These are phyloP conservation scores for Cladosporium phlei DNA, from an alignment of 2,329 filamentous ascomycete genomes.

Conservation along the genomic window DNA sequence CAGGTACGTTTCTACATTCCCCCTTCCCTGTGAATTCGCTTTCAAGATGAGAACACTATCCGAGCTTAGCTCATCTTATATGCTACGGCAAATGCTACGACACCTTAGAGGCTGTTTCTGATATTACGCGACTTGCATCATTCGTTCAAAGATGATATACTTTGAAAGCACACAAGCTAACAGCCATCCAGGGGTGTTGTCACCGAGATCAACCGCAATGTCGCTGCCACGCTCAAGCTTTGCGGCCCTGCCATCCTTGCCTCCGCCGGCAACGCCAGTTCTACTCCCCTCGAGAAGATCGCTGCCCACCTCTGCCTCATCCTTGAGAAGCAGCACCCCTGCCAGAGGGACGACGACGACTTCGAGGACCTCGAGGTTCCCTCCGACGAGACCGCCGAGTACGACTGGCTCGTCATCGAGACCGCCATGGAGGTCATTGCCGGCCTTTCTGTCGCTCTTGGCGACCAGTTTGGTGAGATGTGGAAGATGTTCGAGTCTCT, in stretches of 20 bases:
- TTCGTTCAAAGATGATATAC: slow-evolving; percentile 2
- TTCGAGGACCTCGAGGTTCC: slow-evolving; percentile 70
- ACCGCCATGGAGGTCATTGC: slow-evolving; percentile 88
- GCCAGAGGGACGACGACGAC: slow-evolving; percentile 83
- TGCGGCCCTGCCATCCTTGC: slow-evolving; percentile 83
- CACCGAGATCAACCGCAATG: slow-evolving; percentile 90
- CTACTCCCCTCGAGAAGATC: slow-evolving; percentile 50
- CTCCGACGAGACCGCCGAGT: slow-evolving; percentile 76
- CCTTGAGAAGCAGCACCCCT: slow-evolving; percentile 85
- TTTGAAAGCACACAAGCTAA: slow-evolving; percentile 38
- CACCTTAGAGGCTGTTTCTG: slow-evolving; percentile 46
- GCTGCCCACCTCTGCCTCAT: slow-evolving; percentile 71
- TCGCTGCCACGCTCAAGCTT: slow-evolving; percentile 83
- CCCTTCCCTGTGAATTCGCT: slow-evolving; percentile 16
- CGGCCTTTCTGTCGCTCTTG: slow-evolving; percentile 76
- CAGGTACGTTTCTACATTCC: slow-evolving; percentile 61
- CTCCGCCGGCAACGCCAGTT: slow-evolving; percentile 54
- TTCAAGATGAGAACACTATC: slow-evolving; percentile 77
- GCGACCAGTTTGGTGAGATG: slow-evolving; percentile 73
- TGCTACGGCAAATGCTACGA: slow-evolving; percentile 50
- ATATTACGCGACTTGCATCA: slow-evolving; percentile 24
- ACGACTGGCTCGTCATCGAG: slow-evolving; percentile 95
- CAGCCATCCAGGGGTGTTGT: slow-evolving; percentile 64
- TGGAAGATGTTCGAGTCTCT: slow-evolving; percentile 97
- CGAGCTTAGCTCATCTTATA: slow-evolving; percentile 99